Percentiles rank a stretch among this genome's conserved stretches.
Conservation (phyloP, 352 stramenopile species). For the Peronospora belbahrii region DNA sequence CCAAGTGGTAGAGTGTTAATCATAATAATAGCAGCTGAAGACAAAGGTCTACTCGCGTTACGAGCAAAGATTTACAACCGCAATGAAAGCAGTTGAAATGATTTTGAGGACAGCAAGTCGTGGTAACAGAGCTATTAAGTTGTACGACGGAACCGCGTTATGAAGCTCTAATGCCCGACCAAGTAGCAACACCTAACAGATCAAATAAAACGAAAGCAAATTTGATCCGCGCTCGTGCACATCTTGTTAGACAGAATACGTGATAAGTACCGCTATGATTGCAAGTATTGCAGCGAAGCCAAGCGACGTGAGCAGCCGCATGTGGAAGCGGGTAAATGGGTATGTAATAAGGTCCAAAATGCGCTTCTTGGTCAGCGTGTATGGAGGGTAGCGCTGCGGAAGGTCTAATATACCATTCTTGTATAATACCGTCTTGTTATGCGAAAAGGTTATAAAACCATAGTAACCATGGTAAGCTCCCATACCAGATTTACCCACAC, state of each 20-base stretch:
- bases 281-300: constrained; percentile 22
- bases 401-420: constrained; percentile 55
- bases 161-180: no score
- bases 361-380: constrained; percentile 25
- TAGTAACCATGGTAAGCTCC: constrained; percentile 77
- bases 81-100: no score
- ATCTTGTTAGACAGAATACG: constrained; percentile 14
- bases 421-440: constrained; percentile 58
- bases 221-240: no score
- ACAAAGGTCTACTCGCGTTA: no score
- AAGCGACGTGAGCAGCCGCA: constrained; percentile 28
- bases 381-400: constrained; percentile 48
- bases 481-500: constrained; percentile 68
- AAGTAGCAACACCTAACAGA: no score
- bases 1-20: no score
- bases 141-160: no score
- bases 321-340: constrained; percentile 37
- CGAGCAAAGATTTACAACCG: no score
- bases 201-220: neutral
- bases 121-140: no score
- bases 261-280: constrained; percentile 25
- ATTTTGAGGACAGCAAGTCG: no score
- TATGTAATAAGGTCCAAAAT: constrained; percentile 38
- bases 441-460: constrained; percentile 74
- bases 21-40: no score